Conservation (phyloP, 148 eudicot species). For the Amaranthus hypochondriacus region DNA sequence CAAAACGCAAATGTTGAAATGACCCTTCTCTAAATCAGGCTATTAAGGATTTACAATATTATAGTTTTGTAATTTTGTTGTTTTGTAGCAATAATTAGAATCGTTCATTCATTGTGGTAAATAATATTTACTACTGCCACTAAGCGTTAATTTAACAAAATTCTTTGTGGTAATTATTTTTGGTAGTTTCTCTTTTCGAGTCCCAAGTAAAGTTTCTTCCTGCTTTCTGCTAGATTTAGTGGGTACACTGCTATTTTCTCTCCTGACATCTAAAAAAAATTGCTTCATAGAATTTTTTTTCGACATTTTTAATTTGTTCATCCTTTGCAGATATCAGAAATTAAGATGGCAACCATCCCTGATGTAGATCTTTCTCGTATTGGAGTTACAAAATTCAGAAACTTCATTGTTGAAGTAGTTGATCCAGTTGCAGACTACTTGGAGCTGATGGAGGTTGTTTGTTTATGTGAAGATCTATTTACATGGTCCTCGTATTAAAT, state of each 20-base stretch:
- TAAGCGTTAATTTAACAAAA: not conserved
- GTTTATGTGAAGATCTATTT: constrained; percentile 9
- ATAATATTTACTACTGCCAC: constrained; percentile 1
- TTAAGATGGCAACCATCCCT: constrained; percentile 82
- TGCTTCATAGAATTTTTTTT: not conserved
- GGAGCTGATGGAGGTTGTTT: constrained; percentile 85
- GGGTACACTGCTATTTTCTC: not conserved
- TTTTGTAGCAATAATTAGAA: not conserved
- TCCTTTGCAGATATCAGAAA: constrained; percentile 81
- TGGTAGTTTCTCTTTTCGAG: not conserved
- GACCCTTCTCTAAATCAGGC: too few species aligned
- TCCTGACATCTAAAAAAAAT: not conserved
- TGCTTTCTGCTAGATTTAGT: not conserved
- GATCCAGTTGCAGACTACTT: constrained; percentile 93
- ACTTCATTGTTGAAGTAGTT: constrained; percentile 85
- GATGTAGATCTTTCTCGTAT: constrained; percentile 75
- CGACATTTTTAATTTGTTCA: not conserved
- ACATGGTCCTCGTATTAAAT: not conserved
- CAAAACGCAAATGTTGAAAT: not conserved
- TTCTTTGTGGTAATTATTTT: not conserved
- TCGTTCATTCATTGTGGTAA: not conserved
- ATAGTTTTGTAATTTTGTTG: not conserved
- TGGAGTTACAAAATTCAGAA: constrained; percentile 66
- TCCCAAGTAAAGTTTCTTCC: not conserved
- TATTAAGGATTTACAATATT: too few species aligned